Evolutionary conservation across 495 filamentous ascomycete genomes (phyloP), one percentile per base, ranked within the genome.

Genomic region (Mytilinidion resinicola): DNA sequence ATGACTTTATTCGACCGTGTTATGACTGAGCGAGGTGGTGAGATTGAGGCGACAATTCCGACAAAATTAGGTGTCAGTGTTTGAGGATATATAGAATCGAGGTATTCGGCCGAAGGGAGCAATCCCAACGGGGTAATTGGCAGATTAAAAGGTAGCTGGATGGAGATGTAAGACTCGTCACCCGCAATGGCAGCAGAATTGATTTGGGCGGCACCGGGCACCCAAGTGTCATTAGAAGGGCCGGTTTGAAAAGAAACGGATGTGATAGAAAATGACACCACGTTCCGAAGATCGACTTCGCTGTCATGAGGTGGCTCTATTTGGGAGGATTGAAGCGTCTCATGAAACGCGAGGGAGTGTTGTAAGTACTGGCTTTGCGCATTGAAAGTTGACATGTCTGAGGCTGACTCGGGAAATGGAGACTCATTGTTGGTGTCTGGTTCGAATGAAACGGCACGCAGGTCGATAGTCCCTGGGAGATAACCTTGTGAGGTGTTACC

Each of bases 1-100:
- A 85, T 77, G 15, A 58, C 52, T 15, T 63, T 53, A 44, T 72
- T 72, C 21, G 72, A 75, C 1, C 72, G 62, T 10, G 80, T 78
- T 66, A 80, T 77, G 41, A 86, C 74, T 20, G 76, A 78, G n/a
- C 87, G 84, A 2, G 85, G 78, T 33, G 82, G 76, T 4, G 85
- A 77, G 49, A 91, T 77, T 36, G 85, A 81, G 54, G 96, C 85
- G 58, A 96, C 74, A 9, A 85, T 88, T 14, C 86, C 86, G 14
- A 96, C 78, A 9, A 96, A 65, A 64, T 90, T 90, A 51, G 90
- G 80, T 1, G 79, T 83, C 76, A 90, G 84, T 4, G 90, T 95
- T 69, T 90, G 86, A 1, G 90, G 90, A 25, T 74, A 72, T 54
- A 96, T 89, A 1, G 80, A 81, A 10, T 72, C 66, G 1, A 97